Evolutionary conservation across 352 stramenopile genomes (phyloP), one percentile per base, ranked within the genome.

Genomic region (Globisporangium parvum): DNA sequence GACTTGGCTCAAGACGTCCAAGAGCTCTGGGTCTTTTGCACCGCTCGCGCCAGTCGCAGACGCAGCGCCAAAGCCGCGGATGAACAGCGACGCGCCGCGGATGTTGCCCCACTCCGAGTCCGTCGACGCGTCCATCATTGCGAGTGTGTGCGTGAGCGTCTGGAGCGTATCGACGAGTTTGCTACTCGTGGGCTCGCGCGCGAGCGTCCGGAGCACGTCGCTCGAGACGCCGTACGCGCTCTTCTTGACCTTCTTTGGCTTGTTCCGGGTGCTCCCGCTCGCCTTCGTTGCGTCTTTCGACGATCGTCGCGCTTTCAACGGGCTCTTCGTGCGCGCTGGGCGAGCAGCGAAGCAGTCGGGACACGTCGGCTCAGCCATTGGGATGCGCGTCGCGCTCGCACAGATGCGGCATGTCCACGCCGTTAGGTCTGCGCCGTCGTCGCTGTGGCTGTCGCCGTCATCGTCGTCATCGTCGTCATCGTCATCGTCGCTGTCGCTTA

Each of bases 91-190:
- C 9, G 62, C 60, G 15, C 66, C 69, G 17, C 65, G 71, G 31
- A 77, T 61, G 39, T 87, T 78, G 0, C 74, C 75, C 78, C 80
- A 90, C 48, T 87, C 80, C 18, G 75, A 77, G 45, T 92, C 84
- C 0, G 76, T 65, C 8, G 84, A 94, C 21, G 84, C 84, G 55
- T 94, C 84, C 71, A 88, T 85, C 81, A 94, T 92, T 2, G 84
- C 84, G 31, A 94, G 40, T 18, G 82, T 91, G 57, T 94, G 84
- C 12, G 84, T 94, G 54, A 94, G 60, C 12, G 80, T 75, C 60
- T 92, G 84, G 53, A 94, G 57, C 23, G 71, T 87, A 51, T 88
- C 80, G 5, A 76, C 59, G 17, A 94, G 66, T 24, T 77, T 85
- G 45, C 55, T 71, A 55, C 65, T 68, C 23, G 57, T 70, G 1